These are phyloP conservation scores for Fusarium proliferatum DNA, from an alignment of 2,329 filamentous ascomycete genomes.

Conservation along the genomic window DNA sequence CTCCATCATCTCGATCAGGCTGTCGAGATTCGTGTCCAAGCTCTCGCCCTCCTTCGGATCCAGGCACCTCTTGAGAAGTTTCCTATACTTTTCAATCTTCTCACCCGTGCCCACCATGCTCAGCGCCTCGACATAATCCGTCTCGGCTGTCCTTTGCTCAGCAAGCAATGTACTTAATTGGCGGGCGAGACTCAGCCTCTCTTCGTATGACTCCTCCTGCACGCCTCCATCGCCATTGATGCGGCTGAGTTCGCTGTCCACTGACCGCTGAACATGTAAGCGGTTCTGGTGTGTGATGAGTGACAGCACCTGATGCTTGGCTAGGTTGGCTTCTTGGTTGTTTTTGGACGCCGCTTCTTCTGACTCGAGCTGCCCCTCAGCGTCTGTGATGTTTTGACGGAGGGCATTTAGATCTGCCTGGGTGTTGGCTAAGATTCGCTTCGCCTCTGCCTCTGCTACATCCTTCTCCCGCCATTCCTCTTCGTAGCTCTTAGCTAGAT, in stretches of 20 bases:
- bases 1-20: constrained; percentile 71
- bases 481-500: constrained; percentile 77
- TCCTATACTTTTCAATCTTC: constrained; percentile 78
- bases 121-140: constrained; percentile 75
- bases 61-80: constrained; percentile 74
- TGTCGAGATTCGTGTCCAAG: constrained; percentile 72
- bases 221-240: constrained; percentile 59
- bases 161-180: constrained; percentile 66
- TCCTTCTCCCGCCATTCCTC: constrained; percentile 81
- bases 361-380: constrained; percentile 65
- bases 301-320: constrained; percentile 61
- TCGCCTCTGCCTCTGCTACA: constrained; percentile 74
- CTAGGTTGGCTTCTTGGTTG: constrained; percentile 61
- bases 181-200: constrained; percentile 67
- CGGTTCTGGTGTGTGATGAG: constrained; percentile 64
- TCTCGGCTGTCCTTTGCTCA: constrained; percentile 71
- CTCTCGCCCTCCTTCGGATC: constrained; percentile 74
- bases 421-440: constrained; percentile 72
- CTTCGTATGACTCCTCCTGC: constrained; percentile 61
- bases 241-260: constrained; percentile 62
- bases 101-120: constrained; percentile 77
- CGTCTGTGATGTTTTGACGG: constrained; percentile 68
- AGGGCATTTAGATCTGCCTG: constrained; percentile 73
- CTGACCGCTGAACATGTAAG: constrained; percentile 62
- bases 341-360: constrained; percentile 65